Evolutionary conservation across 805 yeast genomes (phyloP).

Genomic region (Blastobotrys mokoenaii): DNA sequence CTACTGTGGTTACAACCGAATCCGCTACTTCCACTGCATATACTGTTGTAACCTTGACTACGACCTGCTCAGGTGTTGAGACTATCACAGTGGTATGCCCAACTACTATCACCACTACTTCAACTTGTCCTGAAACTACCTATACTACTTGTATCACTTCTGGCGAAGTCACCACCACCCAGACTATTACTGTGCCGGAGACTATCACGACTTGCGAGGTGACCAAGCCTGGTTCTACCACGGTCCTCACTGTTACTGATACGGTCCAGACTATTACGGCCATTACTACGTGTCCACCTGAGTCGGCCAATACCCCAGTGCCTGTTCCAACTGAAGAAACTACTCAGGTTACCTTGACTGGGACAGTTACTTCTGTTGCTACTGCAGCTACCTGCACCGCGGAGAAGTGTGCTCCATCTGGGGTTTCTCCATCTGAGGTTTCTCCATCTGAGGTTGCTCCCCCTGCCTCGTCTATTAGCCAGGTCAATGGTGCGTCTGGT

Average conservation of each 20-base stretch:
- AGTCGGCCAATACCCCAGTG: not conserved
- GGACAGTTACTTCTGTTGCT: not conserved
- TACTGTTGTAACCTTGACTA: not conserved
- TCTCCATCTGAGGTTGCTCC: no score
- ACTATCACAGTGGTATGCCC: not conserved
- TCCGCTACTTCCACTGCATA: not conserved
- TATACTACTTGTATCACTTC: not conserved
- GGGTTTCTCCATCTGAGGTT: no score
- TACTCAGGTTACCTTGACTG: not conserved
- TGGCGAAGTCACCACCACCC: not conserved
- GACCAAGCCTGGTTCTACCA: not conserved
- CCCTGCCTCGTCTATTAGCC: not conserved
- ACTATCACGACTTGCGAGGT: not conserved
- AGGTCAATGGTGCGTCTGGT: not conserved
- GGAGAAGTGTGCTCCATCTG: no score
- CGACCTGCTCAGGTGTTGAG: no score
- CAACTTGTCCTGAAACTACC: not conserved
- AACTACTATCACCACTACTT: not conserved
- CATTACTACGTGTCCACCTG: not conserved
- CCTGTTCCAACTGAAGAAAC: not conserved
- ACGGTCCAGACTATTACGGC: not conserved
- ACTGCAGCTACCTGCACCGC: not conserved
- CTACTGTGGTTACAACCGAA: not conserved
- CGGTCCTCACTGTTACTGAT: no score
- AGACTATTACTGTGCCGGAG: not conserved